These are phyloP conservation scores for Phytophthora brassicae DNA, from an alignment of 352 stramenopile species.

Conservation along the genomic window DNA sequence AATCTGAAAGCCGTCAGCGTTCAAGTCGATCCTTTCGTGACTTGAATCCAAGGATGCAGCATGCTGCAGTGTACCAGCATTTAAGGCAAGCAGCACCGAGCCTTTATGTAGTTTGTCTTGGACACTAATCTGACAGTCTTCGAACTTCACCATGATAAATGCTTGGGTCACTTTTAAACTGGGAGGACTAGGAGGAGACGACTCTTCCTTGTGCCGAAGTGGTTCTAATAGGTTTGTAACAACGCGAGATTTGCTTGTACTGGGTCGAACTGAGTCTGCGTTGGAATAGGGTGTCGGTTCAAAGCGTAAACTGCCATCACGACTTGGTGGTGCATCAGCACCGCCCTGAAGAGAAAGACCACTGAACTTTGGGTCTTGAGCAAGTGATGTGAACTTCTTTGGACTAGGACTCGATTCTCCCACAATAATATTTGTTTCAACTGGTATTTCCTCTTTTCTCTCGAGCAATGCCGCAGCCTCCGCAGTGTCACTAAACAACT, in stretches of 20 bases:
- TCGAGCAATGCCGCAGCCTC: constrained; percentile 17
- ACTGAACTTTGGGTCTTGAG: constrained; percentile 72
- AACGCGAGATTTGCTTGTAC: constrained; percentile 11
- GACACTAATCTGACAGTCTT: constrained; percentile 80
- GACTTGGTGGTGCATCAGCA: constrained; percentile 8
- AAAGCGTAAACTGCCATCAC: constrained; percentile 14
- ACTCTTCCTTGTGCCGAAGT: constrained; percentile 10
- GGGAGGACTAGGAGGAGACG: neutral
- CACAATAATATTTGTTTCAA: neutral
- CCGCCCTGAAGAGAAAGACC: constrained; percentile 49
- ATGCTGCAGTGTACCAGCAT: constrained; percentile 55
- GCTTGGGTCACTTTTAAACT: constrained; percentile 38
- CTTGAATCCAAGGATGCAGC: constrained; percentile 49
- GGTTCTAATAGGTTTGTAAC: constrained; percentile 8
- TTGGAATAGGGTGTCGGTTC: constrained; percentile 33
- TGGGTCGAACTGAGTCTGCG: constrained; percentile 27
- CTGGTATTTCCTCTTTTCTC: constrained; percentile 16
- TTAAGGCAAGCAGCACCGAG: constrained; percentile 65
- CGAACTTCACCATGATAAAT: constrained; percentile 73
- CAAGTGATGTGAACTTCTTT: constrained; percentile 65
- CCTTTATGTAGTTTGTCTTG: constrained; percentile 73
- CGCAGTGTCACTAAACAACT: constrained; percentile 31
- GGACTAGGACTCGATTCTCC: constrained; percentile 39
- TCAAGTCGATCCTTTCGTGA: constrained; percentile 60
- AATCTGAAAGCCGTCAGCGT: constrained; percentile 62